Percentiles rank a stretch among this genome's conserved stretches.
phyloP scores from a whole-genome alignment of 345 rosid species.

The Citrus cavaleriei region DNA sequence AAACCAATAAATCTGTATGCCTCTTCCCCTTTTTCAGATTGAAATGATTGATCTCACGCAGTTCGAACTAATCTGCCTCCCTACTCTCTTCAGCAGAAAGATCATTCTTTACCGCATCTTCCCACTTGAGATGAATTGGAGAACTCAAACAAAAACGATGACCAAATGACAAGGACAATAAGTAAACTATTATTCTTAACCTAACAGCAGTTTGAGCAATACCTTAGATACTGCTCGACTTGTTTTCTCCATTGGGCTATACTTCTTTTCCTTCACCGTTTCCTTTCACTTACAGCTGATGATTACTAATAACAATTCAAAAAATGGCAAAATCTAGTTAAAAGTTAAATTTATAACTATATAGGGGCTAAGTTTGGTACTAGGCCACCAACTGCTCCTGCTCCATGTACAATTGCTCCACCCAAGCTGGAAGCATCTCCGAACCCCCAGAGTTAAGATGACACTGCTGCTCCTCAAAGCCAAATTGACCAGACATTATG shows the following conservation, averaged over 20 bases:
- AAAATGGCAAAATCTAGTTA: constrained; percentile 36
- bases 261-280: background rate
- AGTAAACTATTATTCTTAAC: constrained; percentile 16
- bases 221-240: constrained; percentile 24
- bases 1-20: constrained; percentile 4
- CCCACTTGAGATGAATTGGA: background rate
- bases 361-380: constrained; percentile 10
- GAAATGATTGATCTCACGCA: constrained; percentile 13
- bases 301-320: constrained; percentile 25
- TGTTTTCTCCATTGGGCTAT: background rate
- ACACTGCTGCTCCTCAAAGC: constrained; percentile 38
- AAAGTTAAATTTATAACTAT: constrained; percentile 23
- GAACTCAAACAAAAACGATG: background rate
- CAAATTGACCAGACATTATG: constrained; percentile 18
- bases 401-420: constrained; percentile 75
- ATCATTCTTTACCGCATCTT: background rate
- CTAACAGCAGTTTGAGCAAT: constrained; percentile 17
- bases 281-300: constrained; percentile 15
- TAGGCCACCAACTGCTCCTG: constrained; percentile 81
- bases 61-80: constrained; percentile 4
- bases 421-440: constrained; percentile 56
- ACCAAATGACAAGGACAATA: background rate
- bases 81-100: background rate
- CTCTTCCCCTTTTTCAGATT: background rate
- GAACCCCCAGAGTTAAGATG: constrained; percentile 28